Evolutionary conservation across 768 basidiomycete species (phyloP).

Genomic region (Tephrocybe sp.): DNA sequence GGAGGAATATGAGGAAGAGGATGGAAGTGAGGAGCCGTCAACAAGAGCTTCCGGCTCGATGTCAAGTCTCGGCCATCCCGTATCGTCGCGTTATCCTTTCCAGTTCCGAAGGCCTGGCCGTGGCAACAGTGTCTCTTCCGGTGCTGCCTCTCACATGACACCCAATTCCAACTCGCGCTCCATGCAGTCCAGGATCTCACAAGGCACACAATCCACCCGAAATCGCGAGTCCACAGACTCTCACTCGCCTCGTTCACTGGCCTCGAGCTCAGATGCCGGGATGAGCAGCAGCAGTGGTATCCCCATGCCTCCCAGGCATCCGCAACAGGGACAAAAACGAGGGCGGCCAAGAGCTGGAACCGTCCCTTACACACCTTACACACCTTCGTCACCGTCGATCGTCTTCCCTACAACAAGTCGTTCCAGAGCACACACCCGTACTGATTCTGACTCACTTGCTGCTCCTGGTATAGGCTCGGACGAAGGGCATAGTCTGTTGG

Average conservation of each 20-base stretch:
- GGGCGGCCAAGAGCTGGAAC: slow-evolving; percentile 32
- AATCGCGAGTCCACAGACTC: slow-evolving; percentile 64
- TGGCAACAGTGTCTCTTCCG: slow-evolving; percentile 41
- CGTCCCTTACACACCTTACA: slow-evolving; percentile 32
- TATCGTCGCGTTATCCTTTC: slow-evolving; percentile 71
- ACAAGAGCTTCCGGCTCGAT: slow-evolving; percentile 77
- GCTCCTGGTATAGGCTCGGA: slow-evolving; percentile 12
- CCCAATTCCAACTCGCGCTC: slow-evolving; percentile 30
- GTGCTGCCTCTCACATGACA: slow-evolving; percentile 38
- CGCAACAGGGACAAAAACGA: slow-evolving; percentile 28
- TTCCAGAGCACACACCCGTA: slow-evolving; percentile 12
- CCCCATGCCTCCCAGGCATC: slow-evolving; percentile 45
- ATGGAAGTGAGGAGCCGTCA: slow-evolving; percentile 50
- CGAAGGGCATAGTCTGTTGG: slow-evolving; percentile 27
- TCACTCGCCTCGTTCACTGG: slow-evolving; percentile 43
- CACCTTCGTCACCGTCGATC: slow-evolving; percentile 18
- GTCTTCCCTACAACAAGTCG: slow-evolving; percentile 28
- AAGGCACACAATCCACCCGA: slow-evolving; percentile 60
- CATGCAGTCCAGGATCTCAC: slow-evolving; percentile 37
- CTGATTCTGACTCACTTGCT: slow-evolving; percentile 19
- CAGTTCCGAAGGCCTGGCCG: slow-evolving; percentile 55
- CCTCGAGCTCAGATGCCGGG: slow-evolving; percentile 34
- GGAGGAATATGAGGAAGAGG: slow-evolving; percentile 38
- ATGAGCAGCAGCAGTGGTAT: slow-evolving; percentile 36
- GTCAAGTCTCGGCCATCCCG: slow-evolving; percentile 81